Base-by-base conservation (phyloP, 2,329 filamentous ascomycete genomes). In the Nigrospora osmanthi region DNA sequence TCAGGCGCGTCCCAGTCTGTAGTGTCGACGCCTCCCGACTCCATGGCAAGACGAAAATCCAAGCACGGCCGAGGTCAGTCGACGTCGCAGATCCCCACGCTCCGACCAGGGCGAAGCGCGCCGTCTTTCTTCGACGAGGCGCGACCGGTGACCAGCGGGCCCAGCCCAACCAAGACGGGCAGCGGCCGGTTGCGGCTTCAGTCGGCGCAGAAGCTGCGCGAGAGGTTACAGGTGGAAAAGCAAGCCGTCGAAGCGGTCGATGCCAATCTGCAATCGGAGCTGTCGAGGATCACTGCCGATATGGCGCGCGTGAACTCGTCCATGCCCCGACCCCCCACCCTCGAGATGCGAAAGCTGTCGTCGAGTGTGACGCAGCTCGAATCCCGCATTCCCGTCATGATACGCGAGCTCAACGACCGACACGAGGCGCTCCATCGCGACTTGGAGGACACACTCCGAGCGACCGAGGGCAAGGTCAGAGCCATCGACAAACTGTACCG, bases 401-500 rank as follows among this genome's bases (percentile, higher is more conserved):
- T 84, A 38, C 69, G 73, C 10, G 78, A 83, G 23, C 66, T 89
- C 38, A 73, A 71, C 11, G 70, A 75, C 13, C 78, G 79, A 40
- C 81, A 87, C 41, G 70, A 75, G 9, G 67, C 73, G 4, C 74
- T 95, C 42, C 80, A 85, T 49, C 72, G 70, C 30, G 89, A 95
- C 52, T 70, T 94, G 53, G 81, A 88, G 36, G 79, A 72, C 16
- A 83, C 82, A 1, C 72, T 95, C 13, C 75, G 80, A 55, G 81
- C 88, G 2, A 81, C 80, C 13, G 89, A 96, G 61, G 77, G 76
- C 47, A 90, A 93, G 55, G 83, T 84, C 47, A 85, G 83, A 55
- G 85, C 85, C 35, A 80, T 96, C 43, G 90, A 96, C 60, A 87
- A 94, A 65, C 70, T 95, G 42, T 95, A 94, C 68, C 86, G 44